Evolutionary conservation across 768 basidiomycete genomes (phyloP), one percentile per base, ranked within the genome.

Genomic region (Asterophora lycoperdoides): DNA sequence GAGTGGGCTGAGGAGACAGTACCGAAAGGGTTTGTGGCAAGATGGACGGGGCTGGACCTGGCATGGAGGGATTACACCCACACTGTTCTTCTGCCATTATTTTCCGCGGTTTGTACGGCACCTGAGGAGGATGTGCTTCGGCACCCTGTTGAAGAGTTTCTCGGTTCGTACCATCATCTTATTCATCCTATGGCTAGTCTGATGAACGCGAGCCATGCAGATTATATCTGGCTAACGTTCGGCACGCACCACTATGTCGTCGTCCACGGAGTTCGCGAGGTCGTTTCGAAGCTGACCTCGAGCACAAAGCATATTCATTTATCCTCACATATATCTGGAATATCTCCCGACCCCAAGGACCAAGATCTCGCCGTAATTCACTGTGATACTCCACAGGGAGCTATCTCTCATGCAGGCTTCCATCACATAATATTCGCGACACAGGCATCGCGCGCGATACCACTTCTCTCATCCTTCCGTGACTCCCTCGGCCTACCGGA

Each of bases 61-160:
- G 60, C 68, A 0, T 86, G 83, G 81, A 55, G 53, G 11, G 64
- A 66, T 9, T 87, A 87, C 61, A 68, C 78, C 10, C 62, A 71
- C 4, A 69, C 70, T 17, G 68, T 88, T 0, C 60, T 89, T 37
- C 57, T 82, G 0, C 84, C 86, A 0, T 60, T 89, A 32, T 86
- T 87, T 59, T 85, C 85, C 17, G 85, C 83, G 0, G 80, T 89
- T 3, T 85, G 84, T 49, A 88, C 88, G 0, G 79, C 84, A 3
- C 72, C 81, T 0, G 71, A 72, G 35, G 68, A 73, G 8, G 79
- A 79, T 49, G 69, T 87, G 0, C 63, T 74, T 42, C 62, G 68
- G 1, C 78, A 87, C 57, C 86, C 85, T 1, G 73, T 79, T 1
- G 79, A 81, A 43, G 79, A 83, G 53, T 67, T 88, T 48, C 72